Conservation (phyloP, 2,329 filamentous ascomycete species). For the Lachnellula hyalina region DNA sequence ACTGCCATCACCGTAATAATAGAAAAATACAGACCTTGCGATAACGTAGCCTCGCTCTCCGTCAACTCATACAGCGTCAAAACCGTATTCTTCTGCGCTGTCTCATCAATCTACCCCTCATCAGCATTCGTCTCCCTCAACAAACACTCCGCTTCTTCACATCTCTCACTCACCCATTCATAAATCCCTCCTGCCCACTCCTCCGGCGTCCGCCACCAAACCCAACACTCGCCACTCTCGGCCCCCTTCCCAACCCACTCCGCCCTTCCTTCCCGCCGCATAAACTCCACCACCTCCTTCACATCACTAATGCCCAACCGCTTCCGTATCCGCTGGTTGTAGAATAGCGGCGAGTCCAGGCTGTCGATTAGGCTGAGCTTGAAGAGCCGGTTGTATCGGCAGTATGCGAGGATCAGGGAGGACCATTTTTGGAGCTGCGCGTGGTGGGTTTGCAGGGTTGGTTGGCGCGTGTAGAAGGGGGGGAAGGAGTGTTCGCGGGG, state of each 20-base stretch:
- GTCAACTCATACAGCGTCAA: constrained; percentile 88
- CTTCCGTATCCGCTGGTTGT: constrained; percentile 50
- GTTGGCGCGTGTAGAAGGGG: constrained; percentile 79
- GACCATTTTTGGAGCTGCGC: constrained; percentile 82
- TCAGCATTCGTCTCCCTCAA: constrained; percentile 2
- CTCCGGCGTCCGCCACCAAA: constrained; percentile 82
- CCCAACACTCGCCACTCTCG: constrained; percentile 53
- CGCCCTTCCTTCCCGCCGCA: constrained; percentile 53
- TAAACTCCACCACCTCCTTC: constrained; percentile 53
- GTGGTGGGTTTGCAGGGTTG: constrained; percentile 66
- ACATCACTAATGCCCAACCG: constrained; percentile 47
- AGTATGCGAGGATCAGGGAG: constrained; percentile 78
- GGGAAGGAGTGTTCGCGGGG: constrained; percentile 69
- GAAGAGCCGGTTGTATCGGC: constrained; percentile 70
- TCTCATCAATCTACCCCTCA: constrained; percentile 58
- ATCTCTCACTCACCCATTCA: constrained; percentile 52
- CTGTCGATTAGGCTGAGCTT: constrained; percentile 63
- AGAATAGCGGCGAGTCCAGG: constrained; percentile 52
- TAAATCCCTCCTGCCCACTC: constrained; percentile 83
- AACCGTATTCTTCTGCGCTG: constrained; percentile 82
- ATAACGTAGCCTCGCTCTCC: constrained; percentile 74
- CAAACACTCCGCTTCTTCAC: not conserved
- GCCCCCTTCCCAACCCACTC: constrained; percentile 57
- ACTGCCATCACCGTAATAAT: not conserved
- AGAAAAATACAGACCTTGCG: constrained; percentile 49